These are phyloP conservation scores for Phytophthora multivora DNA, from an alignment of 352 stramenopile genomes.

Conservation along the genomic window DNA sequence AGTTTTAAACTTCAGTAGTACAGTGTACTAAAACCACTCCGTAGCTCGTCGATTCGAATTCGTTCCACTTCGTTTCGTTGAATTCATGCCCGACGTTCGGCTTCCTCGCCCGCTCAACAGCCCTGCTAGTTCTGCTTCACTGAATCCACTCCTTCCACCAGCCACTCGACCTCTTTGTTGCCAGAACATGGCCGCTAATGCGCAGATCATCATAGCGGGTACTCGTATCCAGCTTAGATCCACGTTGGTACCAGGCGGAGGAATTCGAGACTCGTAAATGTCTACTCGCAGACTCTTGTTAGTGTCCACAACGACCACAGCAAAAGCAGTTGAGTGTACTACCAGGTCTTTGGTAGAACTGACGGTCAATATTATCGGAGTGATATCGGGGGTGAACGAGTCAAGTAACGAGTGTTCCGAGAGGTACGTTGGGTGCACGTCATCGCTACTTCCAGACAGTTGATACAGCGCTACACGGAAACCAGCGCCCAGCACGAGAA, in stretches of 20 bases:
- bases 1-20: neutral
- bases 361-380: slow-evolving; percentile 3
- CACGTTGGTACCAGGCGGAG: slow-evolving; percentile 21
- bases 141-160: slow-evolving; percentile 12
- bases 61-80: slow-evolving; percentile 9
- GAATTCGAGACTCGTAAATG: slow-evolving; percentile 30
- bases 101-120: slow-evolving; percentile 12
- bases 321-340: slow-evolving; percentile 24
- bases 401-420: slow-evolving; percentile 17
- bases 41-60: slow-evolving; percentile 9
- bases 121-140: slow-evolving; percentile 21
- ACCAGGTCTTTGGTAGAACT: slow-evolving; percentile 19
- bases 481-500: slow-evolving; percentile 27
- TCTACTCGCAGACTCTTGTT: slow-evolving; percentile 8
- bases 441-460: slow-evolving; percentile 26
- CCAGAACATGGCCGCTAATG: slow-evolving; percentile 39
- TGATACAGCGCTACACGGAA: slow-evolving; percentile 30
- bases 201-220: slow-evolving; percentile 38
- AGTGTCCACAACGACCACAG: slow-evolving; percentile 9
- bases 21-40: slow-evolving; percentile 18
- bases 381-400: neutral
- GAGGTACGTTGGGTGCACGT: slow-evolving; percentile 23
- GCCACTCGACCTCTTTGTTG: slow-evolving; percentile 26
- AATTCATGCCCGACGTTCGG: slow-evolving; percentile 5
- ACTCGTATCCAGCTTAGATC: slow-evolving; percentile 42